Conservation (phyloP, 2,329 filamentous ascomycete species). For the Alternaria sp. region DNA sequence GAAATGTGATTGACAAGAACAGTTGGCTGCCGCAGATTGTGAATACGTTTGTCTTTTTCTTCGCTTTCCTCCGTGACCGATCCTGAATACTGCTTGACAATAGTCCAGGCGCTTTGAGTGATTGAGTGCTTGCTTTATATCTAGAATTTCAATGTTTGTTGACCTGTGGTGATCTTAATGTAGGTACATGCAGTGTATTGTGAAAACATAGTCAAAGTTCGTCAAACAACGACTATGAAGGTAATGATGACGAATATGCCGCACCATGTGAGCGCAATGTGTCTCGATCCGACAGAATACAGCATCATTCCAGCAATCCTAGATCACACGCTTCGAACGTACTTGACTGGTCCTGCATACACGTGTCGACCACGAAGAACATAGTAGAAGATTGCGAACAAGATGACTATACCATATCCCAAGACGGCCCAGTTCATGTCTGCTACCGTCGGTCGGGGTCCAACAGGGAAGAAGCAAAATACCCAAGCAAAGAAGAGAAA, state of each 20-base stretch:
- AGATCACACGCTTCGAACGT: constrained; percentile 15
- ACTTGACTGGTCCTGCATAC: constrained; percentile 46
- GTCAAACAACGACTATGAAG: neutral
- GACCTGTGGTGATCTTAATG: neutral
- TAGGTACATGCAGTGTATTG: neutral
- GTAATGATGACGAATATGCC: neutral
- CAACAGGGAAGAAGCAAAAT: constrained; percentile 55
- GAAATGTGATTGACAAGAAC: neutral
- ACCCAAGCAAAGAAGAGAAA: constrained; percentile 55
- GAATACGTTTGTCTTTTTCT: neutral
- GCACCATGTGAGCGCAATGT: neutral
- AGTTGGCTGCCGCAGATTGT: too few species aligned
- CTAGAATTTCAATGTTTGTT: neutral
- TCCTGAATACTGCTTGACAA: neutral
- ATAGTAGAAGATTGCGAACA: constrained; percentile 56
- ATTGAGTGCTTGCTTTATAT: neutral
- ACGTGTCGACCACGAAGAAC: constrained; percentile 48
- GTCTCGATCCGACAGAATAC: neutral
- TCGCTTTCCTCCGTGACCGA: neutral
- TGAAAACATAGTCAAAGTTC: neutral
- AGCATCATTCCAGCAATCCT: neutral
- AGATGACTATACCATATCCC: constrained; percentile 54
- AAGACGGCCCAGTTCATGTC: constrained; percentile 59
- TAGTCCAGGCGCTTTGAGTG: neutral
- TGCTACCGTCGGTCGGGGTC: constrained; percentile 52